These are phyloP conservation scores for Kwoniella dejecticola DNA, from an alignment of 768 basidiomycete genomes.

Conservation along the genomic window DNA sequence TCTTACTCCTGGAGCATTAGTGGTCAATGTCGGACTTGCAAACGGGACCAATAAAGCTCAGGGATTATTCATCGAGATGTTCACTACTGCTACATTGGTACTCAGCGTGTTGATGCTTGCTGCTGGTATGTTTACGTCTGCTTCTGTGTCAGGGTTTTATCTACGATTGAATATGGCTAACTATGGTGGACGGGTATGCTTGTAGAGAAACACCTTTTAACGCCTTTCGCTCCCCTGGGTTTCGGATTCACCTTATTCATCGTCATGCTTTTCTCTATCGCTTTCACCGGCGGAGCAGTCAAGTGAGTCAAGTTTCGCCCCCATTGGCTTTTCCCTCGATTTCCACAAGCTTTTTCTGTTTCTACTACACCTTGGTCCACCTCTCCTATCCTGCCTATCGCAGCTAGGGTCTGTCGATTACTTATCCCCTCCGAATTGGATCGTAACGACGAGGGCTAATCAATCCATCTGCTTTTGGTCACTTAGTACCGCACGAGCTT, in stretches of 20 bases:
- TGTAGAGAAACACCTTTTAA: constrained; percentile 43
- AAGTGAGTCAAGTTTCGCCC: too few species aligned
- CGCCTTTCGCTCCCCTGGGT: constrained; percentile 48
- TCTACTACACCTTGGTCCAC: neutral
- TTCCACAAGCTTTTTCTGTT: too few species aligned
- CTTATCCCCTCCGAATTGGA: constrained; percentile 3
- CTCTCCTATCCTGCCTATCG: neutral
- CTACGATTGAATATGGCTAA: too few species aligned
- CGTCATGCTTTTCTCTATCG: constrained; percentile 48
- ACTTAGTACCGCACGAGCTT: constrained; percentile 52
- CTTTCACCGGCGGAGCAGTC: constrained; percentile 52
- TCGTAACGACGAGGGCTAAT: too few species aligned
- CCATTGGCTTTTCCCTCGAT: too few species aligned
- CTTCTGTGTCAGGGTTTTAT: too few species aligned
- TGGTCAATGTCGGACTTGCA: constrained; percentile 33
- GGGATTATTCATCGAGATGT: constrained; percentile 55
- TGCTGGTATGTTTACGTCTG: constrained; percentile 45
- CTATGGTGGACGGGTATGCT: too few species aligned
- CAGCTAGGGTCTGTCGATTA: neutral
- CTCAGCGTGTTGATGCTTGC: constrained; percentile 52
- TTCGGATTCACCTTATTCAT: constrained; percentile 49
- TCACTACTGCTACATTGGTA: constrained; percentile 47
- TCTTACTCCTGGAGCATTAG: constrained; percentile 44
- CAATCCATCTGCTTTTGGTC: too few species aligned
- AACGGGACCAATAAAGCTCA: constrained; percentile 41